Evolutionary conservation across 2,329 filamentous ascomycete species (phyloP), one percentile per base, ranked within the genome.

Genomic region (Aspergillus flavus): DNA sequence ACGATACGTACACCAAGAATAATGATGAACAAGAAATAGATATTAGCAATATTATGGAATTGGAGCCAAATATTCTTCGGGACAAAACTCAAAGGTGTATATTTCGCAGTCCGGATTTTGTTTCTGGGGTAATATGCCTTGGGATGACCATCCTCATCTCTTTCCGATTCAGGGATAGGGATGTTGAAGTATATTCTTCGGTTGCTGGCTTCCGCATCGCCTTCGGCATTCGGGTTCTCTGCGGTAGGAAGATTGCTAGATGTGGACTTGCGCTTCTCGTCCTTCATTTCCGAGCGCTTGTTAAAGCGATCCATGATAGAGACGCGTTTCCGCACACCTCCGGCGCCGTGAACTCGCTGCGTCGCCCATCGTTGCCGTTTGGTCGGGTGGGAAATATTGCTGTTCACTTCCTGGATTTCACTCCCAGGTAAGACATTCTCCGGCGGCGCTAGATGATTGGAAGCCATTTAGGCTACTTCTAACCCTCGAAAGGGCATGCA

Each of bases 21-120:
- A 76, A 97, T 94, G 72, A 94, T 86, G 81, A 98, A 97, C 71
- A 98, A 84, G 85, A 99, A 99, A 81, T 98, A 99, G 59, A 98
- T 90, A 78, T 99, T 99, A 75, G 95, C 95, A 73, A 99, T 91
- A 75, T 98, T 98, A 80, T 99, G 94, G 76, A 99, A 98, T 79
- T 99, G 96, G 68, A 96, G 92, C 88, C 90, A 99, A 74, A 99
- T 76, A 79, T 99, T 98, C 82, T 98, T 98, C 16, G 95, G 95
- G 32, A 99, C 79, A 79, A 99, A 99, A 64, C 92, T 96, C 67
- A 99, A 79, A 10, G 96, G 91, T 9, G 95, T 99, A 79, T 99
- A 99, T 80, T 98, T 99, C 64, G 95, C 92, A 3, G 95, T 99
- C 71, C 96, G 87, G 77, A 99, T 97, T 84, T 99, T 99, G 84